A percentile compares a stretch with the other conserved stretches of the same genome.
Conservation (phyloP, 1,139 yeast species). For the Nakaseomyces sp. region DNA sequence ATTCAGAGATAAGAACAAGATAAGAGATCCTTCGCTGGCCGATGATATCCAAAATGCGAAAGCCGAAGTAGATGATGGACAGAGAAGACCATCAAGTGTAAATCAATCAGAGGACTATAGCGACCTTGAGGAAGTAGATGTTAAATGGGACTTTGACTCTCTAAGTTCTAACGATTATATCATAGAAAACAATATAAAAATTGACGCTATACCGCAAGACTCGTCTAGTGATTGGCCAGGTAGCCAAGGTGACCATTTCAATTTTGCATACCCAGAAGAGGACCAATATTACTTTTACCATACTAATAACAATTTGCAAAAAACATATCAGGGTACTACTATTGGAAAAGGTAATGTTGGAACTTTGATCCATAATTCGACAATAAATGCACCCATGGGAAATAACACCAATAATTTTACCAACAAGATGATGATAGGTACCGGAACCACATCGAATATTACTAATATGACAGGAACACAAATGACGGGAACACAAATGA, state of each 20-base stretch:
- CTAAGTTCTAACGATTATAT: slow-evolving; percentile 64
- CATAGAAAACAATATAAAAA: slow-evolving; percentile 52
- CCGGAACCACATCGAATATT: slow-evolving; percentile 21
- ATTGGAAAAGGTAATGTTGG: slow-evolving; percentile 28
- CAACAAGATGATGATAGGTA: slow-evolving; percentile 1
- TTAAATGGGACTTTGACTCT: slow-evolving; percentile 85
- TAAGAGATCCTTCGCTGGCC: slow-evolving; percentile 41
- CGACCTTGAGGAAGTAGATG: slow-evolving; percentile 31
- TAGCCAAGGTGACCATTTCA: slow-evolving; percentile 30
- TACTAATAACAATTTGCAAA: slow-evolving; percentile 25
- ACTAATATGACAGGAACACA: slow-evolving; percentile 15
- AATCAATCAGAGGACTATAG: slow-evolving; percentile 9
- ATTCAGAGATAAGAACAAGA: slow-evolving; percentile 59
- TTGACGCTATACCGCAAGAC: slow-evolving; percentile 37
- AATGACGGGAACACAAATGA: neutral
- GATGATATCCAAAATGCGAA: slow-evolving; percentile 29
- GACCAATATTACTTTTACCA: slow-evolving; percentile 23
- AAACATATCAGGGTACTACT: slow-evolving; percentile 27
- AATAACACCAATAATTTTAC: slow-evolving; percentile 19
- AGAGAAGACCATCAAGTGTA: slow-evolving; percentile 12
- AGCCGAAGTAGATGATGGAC: slow-evolving; percentile 17
- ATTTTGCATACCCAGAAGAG: slow-evolving; percentile 35
- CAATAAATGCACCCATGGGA: slow-evolving; percentile 22
- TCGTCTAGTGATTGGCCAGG: slow-evolving; percentile 28
- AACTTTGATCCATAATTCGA: slow-evolving; percentile 21